These are phyloP conservation scores for Hypoxylon subgilvum DNA, from an alignment of 495 filamentous ascomycete species.

Conservation along the genomic window DNA sequence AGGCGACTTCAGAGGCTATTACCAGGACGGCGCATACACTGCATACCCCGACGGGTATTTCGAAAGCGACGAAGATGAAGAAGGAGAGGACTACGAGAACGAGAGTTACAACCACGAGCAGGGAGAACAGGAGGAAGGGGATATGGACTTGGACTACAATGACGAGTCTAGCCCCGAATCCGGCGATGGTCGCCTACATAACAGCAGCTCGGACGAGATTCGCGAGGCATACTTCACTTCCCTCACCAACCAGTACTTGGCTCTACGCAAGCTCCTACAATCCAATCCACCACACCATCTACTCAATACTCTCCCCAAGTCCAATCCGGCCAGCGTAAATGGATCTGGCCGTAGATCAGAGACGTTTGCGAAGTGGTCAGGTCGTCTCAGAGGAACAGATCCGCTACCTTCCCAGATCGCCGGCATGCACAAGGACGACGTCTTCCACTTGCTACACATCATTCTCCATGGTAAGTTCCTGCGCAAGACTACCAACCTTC, in stretches of 20 bases:
- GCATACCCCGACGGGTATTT: slow-evolving; percentile 52
- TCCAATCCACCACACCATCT: slow-evolving; percentile 57
- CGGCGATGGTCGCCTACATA: slow-evolving; percentile 48
- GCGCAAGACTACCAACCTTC: slow-evolving; percentile 52
- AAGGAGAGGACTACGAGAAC: slow-evolving; percentile 19
- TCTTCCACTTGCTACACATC: slow-evolving; percentile 61
- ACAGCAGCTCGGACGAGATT: slow-evolving; percentile 41
- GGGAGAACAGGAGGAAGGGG: slow-evolving; percentile 11
- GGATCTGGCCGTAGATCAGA: slow-evolving; percentile 47
- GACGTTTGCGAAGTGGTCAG: slow-evolving; percentile 60
- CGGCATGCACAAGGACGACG: slow-evolving; percentile 66
- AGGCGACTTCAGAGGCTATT: slow-evolving; percentile 64
- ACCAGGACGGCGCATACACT: slow-evolving; percentile 74
- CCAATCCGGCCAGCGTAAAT: slow-evolving; percentile 64
- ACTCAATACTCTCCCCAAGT: slow-evolving; percentile 58
- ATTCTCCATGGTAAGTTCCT: slow-evolving; percentile 55
- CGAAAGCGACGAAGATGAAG: slow-evolving; percentile 30
- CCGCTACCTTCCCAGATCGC: slow-evolving; percentile 73
- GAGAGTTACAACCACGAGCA: slow-evolving; percentile 17
- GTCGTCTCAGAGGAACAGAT: slow-evolving; percentile 55
- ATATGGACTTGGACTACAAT: slow-evolving; percentile 10
- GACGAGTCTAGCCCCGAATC: slow-evolving; percentile 29
- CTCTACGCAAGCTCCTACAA: slow-evolving; percentile 64
- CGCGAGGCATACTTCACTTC: slow-evolving; percentile 66
- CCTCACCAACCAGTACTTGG: slow-evolving; percentile 64